Evolutionary conservation across 2,329 filamentous ascomycete species (phyloP).

Genomic region (Phyllosticta citrichinensis): DNA sequence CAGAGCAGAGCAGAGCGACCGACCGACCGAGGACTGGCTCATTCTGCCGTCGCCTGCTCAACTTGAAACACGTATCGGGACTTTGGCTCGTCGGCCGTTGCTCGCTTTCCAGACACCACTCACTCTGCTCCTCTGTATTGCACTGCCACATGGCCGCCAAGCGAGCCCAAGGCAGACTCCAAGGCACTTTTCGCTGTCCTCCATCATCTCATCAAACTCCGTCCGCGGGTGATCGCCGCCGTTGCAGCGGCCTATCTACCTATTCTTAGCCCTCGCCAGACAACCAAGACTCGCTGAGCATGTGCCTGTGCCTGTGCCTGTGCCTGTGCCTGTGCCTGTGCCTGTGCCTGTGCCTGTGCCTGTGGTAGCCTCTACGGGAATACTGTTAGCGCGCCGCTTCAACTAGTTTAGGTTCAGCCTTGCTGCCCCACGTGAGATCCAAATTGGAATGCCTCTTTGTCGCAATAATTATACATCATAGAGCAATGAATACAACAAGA

Average conservation of each 20-base stretch:
- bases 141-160: neutral
- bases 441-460: neutral
- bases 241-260: neutral
- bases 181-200: neutral
- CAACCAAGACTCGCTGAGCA: neutral
- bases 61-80: neutral
- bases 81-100: neutral
- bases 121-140: too few species aligned
- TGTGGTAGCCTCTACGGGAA: neutral
- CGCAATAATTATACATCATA: neutral
- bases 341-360: neutral
- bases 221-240: conserved; percentile 1
- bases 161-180: neutral
- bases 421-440: conserved; percentile 3
- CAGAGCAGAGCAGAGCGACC: neutral
- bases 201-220: neutral
- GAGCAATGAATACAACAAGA: too few species aligned
- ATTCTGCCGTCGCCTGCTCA: neutral
- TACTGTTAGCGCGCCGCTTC: neutral
- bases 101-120: neutral
- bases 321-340: neutral
- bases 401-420: conserved; percentile 7
- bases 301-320: neutral
- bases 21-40: neutral
- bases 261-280: conserved; percentile 5